These are phyloP conservation scores for Penicillium flavigenum DNA, from an alignment of 495 filamentous ascomycete genomes.

Conservation along the genomic window DNA sequence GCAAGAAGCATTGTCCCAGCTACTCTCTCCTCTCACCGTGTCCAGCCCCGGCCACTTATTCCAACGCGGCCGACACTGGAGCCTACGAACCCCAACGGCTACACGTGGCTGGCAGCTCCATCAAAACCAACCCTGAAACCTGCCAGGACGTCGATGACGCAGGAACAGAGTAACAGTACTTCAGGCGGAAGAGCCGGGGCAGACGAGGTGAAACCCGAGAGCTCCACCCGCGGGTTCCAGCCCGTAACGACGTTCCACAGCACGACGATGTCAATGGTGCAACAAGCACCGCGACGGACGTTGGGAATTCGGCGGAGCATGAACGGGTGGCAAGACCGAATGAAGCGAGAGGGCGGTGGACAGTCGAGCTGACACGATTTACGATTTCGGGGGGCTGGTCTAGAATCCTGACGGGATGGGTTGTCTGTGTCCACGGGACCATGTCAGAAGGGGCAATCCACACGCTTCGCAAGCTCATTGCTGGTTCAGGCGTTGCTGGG, in stretches of 20 bases:
- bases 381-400: slow-evolving; percentile 11
- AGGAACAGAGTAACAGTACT: slow-evolving; percentile 13
- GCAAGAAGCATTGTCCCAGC: slow-evolving; percentile 21
- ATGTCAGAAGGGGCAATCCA: slow-evolving; percentile 5
- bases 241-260: slow-evolving; percentile 52
- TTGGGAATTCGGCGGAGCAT: slow-evolving; percentile 58
- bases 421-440: slow-evolving; percentile 2
- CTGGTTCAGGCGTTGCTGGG: slow-evolving; percentile 8
- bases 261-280: slow-evolving; percentile 50
- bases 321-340: slow-evolving; percentile 54
- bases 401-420: slow-evolving; percentile 13
- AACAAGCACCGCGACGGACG: slow-evolving; percentile 45
- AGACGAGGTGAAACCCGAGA: slow-evolving; percentile 29
- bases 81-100: slow-evolving; percentile 37
- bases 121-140: slow-evolving; percentile 28
- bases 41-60: slow-evolving; percentile 38
- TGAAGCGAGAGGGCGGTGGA: slow-evolving; percentile 39
- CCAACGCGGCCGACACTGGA: slow-evolving; percentile 41
- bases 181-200: slow-evolving; percentile 16
- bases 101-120: slow-evolving; percentile 43
- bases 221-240: slow-evolving; percentile 25
- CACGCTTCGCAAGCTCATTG: slow-evolving; percentile 8
- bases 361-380: slow-evolving; percentile 14
- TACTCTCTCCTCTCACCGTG: slow-evolving; percentile 37
- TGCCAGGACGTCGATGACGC: slow-evolving; percentile 18